phyloP scores from a whole-genome alignment of 441 rosid genomes.

The Brassica balearica region DNA sequence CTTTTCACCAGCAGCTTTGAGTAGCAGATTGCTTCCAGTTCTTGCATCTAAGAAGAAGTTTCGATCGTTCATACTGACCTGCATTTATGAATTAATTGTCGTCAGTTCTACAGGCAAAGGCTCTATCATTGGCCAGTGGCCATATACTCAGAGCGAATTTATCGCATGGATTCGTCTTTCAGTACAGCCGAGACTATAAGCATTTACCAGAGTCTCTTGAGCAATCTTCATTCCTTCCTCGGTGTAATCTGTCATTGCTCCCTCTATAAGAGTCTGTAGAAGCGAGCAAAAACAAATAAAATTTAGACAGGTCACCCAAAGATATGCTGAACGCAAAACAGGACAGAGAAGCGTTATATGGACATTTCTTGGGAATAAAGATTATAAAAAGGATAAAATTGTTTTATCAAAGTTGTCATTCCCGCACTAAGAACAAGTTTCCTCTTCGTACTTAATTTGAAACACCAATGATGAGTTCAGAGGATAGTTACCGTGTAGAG shows the following conservation, averaged over 20 bases:
- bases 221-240: slow-evolving; percentile 92
- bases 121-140: slow-evolving; percentile 7
- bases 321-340: slow-evolving; percentile 9
- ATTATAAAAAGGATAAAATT: not conserved
- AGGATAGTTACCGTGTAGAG: slow-evolving; percentile 67
- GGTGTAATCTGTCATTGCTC: slow-evolving; percentile 88
- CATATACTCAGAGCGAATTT: slow-evolving; percentile 13
- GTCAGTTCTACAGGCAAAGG: slow-evolving; percentile 12
- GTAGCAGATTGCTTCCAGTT: slow-evolving; percentile 79
- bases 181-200: slow-evolving; percentile 17
- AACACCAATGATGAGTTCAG: slow-evolving; percentile 16
- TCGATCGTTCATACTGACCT: slow-evolving; percentile 68
- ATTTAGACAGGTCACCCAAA: not conserved
- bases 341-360: slow-evolving; percentile 10
- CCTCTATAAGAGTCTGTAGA: slow-evolving; percentile 76
- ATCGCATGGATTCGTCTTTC: not conserved
- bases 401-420: not conserved
- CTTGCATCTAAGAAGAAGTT: slow-evolving; percentile 62
- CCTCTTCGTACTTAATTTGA: not conserved
- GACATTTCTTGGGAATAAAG: slow-evolving; percentile 1
- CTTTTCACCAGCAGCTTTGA: slow-evolving; percentile 87
- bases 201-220: slow-evolving; percentile 76
- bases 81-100: slow-evolving; percentile 33
- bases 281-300: slow-evolving; percentile 31
- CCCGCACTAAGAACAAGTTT: slow-evolving; percentile 10